A percentile compares a stretch with the other conserved stretches of the same genome.
These are phyloP conservation scores for Vitis vinifera DNA, from an alignment of 164 flowering plant genomes.

Conservation along the genomic window DNA sequence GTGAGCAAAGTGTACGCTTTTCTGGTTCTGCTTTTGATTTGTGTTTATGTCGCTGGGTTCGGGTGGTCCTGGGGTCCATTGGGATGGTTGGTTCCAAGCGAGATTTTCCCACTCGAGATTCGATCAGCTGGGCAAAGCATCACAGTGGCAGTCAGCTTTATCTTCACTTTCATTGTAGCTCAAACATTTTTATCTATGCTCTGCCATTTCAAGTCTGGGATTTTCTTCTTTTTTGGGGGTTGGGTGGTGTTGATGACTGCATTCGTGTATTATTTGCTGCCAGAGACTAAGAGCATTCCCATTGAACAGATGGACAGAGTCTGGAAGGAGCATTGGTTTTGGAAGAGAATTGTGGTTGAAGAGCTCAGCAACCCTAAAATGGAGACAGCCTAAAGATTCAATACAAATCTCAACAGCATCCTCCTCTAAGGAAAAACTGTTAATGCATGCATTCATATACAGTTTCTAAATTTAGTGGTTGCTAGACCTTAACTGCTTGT, in stretches of 20 bases:
- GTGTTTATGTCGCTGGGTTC: slow-evolving; percentile 39
- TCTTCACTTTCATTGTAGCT: slow-evolving; percentile 30
- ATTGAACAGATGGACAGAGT: slow-evolving; percentile 33
- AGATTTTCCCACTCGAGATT: slow-evolving; percentile 30
- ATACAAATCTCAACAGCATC: too few relatives aligned
- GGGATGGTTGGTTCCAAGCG: slow-evolving; percentile 39
- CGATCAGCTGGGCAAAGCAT: slow-evolving; percentile 38
- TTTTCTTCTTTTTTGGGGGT: slow-evolving; percentile 40
- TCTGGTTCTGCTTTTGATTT: slow-evolving; percentile 29
- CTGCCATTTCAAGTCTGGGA: slow-evolving; percentile 34
- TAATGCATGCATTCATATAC: too few relatives aligned
- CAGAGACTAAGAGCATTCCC: slow-evolving; percentile 41
- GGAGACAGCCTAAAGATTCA: too few relatives aligned
- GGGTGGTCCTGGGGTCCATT: slow-evolving; percentile 43
- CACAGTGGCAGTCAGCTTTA: slow-evolving; percentile 27
- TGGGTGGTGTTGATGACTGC: slow-evolving; percentile 40
- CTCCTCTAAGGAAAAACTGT: too few relatives aligned
- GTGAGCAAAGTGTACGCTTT: slow-evolving; percentile 24
- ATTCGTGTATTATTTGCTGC: slow-evolving; percentile 30
- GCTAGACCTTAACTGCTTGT: too few relatives aligned
- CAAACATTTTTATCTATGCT: slow-evolving; percentile 35
- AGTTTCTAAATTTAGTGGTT: too few relatives aligned
- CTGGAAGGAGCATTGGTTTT: slow-evolving; percentile 45
- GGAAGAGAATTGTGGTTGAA: slow-evolving; percentile 30
- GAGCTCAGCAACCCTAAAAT: neutral